Conservation (phyloP, 2,329 filamentous ascomycete genomes). For the Fusarium veterinarium region DNA sequence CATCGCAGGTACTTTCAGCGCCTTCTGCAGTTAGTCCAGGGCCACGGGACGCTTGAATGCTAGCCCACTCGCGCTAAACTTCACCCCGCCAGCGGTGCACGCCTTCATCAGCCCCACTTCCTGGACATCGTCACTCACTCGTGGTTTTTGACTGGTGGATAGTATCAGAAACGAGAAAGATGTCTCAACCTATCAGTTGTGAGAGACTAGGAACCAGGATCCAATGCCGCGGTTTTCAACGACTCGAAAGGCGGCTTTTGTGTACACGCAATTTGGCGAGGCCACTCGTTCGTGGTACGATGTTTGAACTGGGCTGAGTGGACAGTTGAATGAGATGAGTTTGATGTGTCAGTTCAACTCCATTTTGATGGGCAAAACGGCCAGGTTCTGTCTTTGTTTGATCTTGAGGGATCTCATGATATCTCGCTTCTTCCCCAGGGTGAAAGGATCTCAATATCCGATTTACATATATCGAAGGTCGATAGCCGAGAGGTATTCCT, state of each 20-base stretch:
- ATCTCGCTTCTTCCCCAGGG: not conserved
- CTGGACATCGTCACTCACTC: slow-evolving; percentile 28
- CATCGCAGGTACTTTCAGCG: slow-evolving; percentile 30
- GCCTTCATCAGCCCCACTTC: not conserved
- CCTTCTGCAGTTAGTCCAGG: slow-evolving; percentile 8
- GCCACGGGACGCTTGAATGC: slow-evolving; percentile 23
- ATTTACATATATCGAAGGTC: not conserved
- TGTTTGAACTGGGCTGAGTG: not conserved
- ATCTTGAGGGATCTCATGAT: not conserved
- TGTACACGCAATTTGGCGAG: not conserved
- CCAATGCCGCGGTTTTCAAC: slow-evolving; percentile 21
- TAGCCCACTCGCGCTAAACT: slow-evolving; percentile 14
- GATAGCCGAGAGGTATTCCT: slow-evolving; percentile 3
- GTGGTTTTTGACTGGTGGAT: slow-evolving; percentile 33
- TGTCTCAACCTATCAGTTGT: slow-evolving; percentile 33
- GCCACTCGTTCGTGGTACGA: slow-evolving; percentile 12
- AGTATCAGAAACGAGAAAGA: slow-evolving; percentile 2
- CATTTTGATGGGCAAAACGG: slow-evolving; percentile 17
- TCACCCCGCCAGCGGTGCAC: slow-evolving; percentile 16
- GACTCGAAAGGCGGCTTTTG: slow-evolving; percentile 15
- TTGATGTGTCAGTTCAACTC: slow-evolving; percentile 25
- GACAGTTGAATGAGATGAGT: not conserved
- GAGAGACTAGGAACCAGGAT: slow-evolving; percentile 28
- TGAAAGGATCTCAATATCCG: not conserved
- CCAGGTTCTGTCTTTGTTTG: not conserved